Base-by-base conservation (phyloP, 2,329 filamentous ascomycete genomes). In the Diplodia intermedia region DNA sequence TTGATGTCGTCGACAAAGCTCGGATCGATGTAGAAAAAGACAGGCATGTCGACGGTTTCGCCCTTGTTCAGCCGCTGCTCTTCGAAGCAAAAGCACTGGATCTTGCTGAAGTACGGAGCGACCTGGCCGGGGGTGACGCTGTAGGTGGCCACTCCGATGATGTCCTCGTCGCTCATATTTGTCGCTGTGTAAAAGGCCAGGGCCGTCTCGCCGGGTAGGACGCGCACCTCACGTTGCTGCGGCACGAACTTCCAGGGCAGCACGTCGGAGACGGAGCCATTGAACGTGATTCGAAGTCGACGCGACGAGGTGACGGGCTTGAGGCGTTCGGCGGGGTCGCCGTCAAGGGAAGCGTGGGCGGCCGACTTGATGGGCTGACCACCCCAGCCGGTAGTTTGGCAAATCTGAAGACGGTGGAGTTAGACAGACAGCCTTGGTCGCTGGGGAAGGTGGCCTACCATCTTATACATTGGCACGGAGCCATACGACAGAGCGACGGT, bases 81-180 rank as follows among this genome's bases (percentile, higher is more conserved):
- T 82, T 99, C 95, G 75, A 99, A 99, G 80, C 95, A 99, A 81
- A 99, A 99, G 77, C 95, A 99, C 81, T 99, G 95, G 55, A 99
- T 99, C 86, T 99, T 99, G 87, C 92, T 96, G 78, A 99, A 99
- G 79, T 99, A 99, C 1, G 93, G 94, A 53, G 95, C 94, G 54
- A 97, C 94, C 81, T 99, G 95, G 3, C 89, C 95, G 0, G 95
- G 95, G 2, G 94, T 97, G 36, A 99, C 96, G 76, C 92, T 97
- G 81, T 99, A 99, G 8, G 95, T 99, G 12, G 95, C 95, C 53
- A 99, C 94, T 57, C 95, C 95, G 75, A 99, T 98, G 74, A 99
- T 98, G 82, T 99, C 96, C 71, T 91, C 88, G 71, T 92, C 88
- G 69, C 91, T 92, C 71, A 88, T 90, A 83, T 99, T 99, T 67